phyloP scores from a whole-genome alignment of 1,139 yeast species.

The Pichia sp. region DNA sequence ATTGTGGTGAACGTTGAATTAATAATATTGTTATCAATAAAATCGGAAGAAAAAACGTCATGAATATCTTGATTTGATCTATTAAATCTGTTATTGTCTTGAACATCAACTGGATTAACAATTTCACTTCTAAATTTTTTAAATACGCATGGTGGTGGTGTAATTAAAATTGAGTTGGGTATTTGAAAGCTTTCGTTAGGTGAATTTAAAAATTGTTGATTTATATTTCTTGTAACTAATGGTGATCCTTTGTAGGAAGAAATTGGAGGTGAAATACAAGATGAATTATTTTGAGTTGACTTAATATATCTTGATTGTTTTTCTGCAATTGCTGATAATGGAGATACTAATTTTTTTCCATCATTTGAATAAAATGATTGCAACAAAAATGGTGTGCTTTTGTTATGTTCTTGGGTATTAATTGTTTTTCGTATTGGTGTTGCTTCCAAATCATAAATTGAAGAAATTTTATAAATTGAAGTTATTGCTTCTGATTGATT shows the following conservation, averaged over 20 bases:
- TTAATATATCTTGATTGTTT: background rate
- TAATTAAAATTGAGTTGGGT: background rate
- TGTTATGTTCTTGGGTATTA: no score
- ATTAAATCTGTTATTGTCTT: no score
- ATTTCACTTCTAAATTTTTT: background rate
- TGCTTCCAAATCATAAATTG: background rate
- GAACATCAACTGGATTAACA: no score
- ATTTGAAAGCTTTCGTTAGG: background rate
- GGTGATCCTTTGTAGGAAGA: background rate
- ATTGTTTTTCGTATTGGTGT: background rate
- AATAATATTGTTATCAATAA: no score
- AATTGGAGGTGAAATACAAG: background rate
- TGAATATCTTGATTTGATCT: no score
- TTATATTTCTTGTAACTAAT: background rate
- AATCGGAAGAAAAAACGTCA: no score
- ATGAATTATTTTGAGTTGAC: background rate
- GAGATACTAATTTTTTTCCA: background rate
- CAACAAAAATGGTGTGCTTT: no score
- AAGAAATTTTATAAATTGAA: background rate
- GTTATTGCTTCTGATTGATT: slow-evolving; percentile 32
- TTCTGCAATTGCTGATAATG: slow-evolving; percentile 2
- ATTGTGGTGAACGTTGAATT: no score
- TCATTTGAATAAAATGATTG: no score
- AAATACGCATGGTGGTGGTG: background rate
- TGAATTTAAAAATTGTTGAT: background rate